Conservation (phyloP, 495 filamentous ascomycete genomes). For the Penicillium longicatenatum region DNA sequence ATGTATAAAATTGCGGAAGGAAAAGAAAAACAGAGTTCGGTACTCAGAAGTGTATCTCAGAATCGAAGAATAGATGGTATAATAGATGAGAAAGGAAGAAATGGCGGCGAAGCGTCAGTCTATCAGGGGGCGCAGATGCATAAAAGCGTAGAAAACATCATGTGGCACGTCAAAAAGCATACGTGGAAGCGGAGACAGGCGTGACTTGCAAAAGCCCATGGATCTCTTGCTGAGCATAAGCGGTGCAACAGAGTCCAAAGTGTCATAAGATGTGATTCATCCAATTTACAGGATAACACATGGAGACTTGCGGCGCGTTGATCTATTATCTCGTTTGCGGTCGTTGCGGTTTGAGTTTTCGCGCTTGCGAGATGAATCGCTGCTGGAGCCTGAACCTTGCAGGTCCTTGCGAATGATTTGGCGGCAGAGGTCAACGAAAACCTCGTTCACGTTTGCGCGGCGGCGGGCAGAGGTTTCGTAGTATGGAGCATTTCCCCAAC, state of each 20-base stretch:
- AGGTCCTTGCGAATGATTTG: conserved; percentile 83
- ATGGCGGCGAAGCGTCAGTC: conserved; percentile 25
- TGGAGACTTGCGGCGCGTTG: conserved; percentile 35
- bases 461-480: conserved; percentile 91
- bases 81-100: conserved; percentile 23
- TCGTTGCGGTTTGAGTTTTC: conserved; percentile 36
- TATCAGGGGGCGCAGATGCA: conserved; percentile 29
- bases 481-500: conserved; percentile 89
- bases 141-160: conserved; percentile 26
- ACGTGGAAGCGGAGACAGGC: conserved; percentile 23
- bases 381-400: conserved; percentile 47
- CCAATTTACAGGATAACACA: conserved; percentile 47
- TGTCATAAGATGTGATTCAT: conserved; percentile 2
- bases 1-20: conserved; percentile 5
- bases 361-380: conserved; percentile 40
- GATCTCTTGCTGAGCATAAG: background rate
- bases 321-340: conserved; percentile 34
- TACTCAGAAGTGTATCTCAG: background rate
- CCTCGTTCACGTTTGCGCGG: conserved; percentile 89
- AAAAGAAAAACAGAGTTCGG: background rate
- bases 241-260: conserved; percentile 4
- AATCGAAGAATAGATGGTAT: conserved; percentile 20
- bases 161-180: conserved; percentile 25
- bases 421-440: conserved; percentile 88
- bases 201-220: conserved; percentile 11